Conservation (phyloP, 177 flowering plant species). For the Vitis hybrid region DNA sequence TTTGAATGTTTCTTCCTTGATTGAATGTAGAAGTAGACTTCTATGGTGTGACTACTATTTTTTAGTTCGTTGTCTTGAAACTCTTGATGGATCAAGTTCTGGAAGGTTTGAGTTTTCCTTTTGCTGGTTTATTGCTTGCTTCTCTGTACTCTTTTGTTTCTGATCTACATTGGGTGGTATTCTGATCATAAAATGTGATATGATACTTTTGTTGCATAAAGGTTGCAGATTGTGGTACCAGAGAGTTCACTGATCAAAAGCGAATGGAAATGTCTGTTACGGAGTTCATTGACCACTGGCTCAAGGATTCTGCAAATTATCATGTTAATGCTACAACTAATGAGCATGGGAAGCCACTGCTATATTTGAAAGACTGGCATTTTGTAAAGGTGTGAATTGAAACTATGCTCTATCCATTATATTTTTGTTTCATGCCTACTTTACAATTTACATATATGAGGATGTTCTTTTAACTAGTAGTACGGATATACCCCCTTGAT, state of each 20-base stretch:
- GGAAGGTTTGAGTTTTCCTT: too few species aligned
- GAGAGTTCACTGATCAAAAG: constrained; percentile 84
- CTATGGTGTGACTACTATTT: too few species aligned
- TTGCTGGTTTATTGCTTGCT: not conserved
- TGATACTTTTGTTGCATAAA: constrained; percentile 19
- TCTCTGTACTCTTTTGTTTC: not conserved
- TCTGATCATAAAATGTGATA: not conserved
- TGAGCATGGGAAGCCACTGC: constrained; percentile 26
- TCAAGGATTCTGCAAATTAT: constrained; percentile 16
- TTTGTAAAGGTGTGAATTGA: constrained; percentile 67
- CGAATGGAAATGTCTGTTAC: constrained; percentile 84
- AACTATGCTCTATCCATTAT: not conserved
- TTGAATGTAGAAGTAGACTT: too few species aligned
- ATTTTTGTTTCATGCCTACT: not conserved
- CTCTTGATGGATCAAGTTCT: too few species aligned
- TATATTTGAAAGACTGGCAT: constrained; percentile 98
- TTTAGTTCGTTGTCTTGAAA: too few species aligned
- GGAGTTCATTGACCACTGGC: constrained; percentile 70
- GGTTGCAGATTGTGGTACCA: constrained; percentile 85
- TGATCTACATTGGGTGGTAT: not conserved
- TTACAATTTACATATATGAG: not conserved
- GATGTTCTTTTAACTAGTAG: not conserved
- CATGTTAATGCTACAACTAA: constrained; percentile 10
- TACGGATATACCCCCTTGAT: not conserved
- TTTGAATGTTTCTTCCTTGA: too few species aligned